phyloP scores from a whole-genome alignment of 129 eudicot genomes.

The Oenanthe sinensis region DNA sequence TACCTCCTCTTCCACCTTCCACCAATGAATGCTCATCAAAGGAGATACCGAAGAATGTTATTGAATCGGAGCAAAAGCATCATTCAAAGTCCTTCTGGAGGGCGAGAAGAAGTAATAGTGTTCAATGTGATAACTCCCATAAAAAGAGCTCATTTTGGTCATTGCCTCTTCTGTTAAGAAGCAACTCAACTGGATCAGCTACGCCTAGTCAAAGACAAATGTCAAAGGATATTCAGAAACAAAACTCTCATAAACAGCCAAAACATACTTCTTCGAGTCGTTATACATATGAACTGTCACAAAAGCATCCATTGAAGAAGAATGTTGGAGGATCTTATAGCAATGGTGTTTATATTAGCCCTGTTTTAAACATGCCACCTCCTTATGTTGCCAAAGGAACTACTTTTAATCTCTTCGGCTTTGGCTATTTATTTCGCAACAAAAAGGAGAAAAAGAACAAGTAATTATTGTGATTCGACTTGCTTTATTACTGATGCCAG shows the following conservation, averaged over 20 bases:
- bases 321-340: slow-evolving; percentile 23
- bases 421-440: slow-evolving; percentile 36
- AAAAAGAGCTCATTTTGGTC: slow-evolving; percentile 43
- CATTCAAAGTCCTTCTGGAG: slow-evolving; percentile 45
- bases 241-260: slow-evolving; percentile 15
- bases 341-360: slow-evolving; percentile 24
- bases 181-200: slow-evolving; percentile 51
- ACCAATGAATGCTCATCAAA: slow-evolving; percentile 7
- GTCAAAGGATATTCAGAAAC: slow-evolving; percentile 9
- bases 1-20: slow-evolving; percentile 22
- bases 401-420: slow-evolving; percentile 35
- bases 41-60: neutral
- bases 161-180: slow-evolving; percentile 33
- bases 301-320: slow-evolving; percentile 43
- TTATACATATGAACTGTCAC: slow-evolving; percentile 15
- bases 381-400: slow-evolving; percentile 29
- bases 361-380: slow-evolving; percentile 37
- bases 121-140: slow-evolving; percentile 28
- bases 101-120: slow-evolving; percentile 39
- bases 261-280: slow-evolving; percentile 13
- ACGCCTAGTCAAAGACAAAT: neutral
- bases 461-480: slow-evolving; percentile 13
- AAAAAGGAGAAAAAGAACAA: slow-evolving; percentile 42
- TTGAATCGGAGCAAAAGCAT: slow-evolving; percentile 13
- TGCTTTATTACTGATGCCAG: neutral